Evolutionary conservation across 257 asterid genomes (phyloP), one percentile per base, ranked within the genome.

Genomic region (Ilex aquifolium): DNA sequence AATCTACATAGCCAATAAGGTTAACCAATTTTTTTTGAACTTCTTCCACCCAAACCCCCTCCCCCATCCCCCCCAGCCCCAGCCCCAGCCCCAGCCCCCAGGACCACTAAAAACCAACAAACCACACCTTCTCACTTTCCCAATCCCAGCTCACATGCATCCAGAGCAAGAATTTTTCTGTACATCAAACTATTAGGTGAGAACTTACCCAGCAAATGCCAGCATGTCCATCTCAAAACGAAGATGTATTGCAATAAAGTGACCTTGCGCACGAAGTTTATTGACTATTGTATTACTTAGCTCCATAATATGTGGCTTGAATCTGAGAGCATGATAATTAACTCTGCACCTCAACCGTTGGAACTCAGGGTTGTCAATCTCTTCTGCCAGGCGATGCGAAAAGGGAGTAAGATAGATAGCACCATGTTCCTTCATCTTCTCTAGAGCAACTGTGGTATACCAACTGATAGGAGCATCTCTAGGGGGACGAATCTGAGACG

Each of bases 221-320:
- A 92, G 91, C 98, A 92, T 92, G 81, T 92, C 97, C 96, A 86
- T 86, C 89, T 92, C 98, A 71, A 91, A 92, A 50, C 99, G 96
- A 72, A 92, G 99, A 81, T 92, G 99, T 66, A 92, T 89, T 54
- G 99, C 82, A 91, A 92, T 83, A 81, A 92, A 92, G 80, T 82
- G 99, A 66, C 97, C 97, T 77, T 87, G 91, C 48, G 82, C 80
- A 71, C 97, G 99, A 67, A 89, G 96, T 65, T 68, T 92, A 70
- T 72, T 76, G 68, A 87, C 99, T 61, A 92, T 85, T 66, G 80
- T 65, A 72, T 79, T 85, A 78, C 99, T 89, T 74, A 92, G 76
- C 81, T 92, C 99, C 87, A 92, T 72, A 69, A 92, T 92, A 70
- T 80, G 95, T 51, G 96, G 93, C 87, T 89, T 89, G 77, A 92